A percentile compares a stretch with the other conserved stretches of the same genome.
These are phyloP conservation scores for Hypoxylon crocopeplum DNA, from an alignment of 495 filamentous ascomycete species.

Conservation along the genomic window DNA sequence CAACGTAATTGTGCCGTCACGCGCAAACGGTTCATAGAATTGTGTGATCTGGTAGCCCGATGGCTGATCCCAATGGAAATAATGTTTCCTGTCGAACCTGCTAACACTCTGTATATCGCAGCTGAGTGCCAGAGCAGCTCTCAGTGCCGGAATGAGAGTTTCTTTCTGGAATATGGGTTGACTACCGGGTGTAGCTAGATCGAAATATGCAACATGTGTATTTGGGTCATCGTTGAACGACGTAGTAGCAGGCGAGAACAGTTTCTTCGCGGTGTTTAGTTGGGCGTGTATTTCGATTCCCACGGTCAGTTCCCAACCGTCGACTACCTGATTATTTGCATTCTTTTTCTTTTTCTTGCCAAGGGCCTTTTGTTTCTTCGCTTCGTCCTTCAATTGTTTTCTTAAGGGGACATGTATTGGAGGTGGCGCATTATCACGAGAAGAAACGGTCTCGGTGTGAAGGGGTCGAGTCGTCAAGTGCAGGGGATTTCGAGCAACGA, in stretches of 20 bases:
- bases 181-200: slow-evolving; percentile 86
- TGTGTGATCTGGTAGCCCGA: slow-evolving; percentile 97
- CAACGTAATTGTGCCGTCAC: slow-evolving; percentile 73
- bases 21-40: slow-evolving; percentile 88
- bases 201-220: slow-evolving; percentile 84
- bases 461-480: slow-evolving; percentile 9
- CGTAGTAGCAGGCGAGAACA: slow-evolving; percentile 82
- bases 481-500: background rate
- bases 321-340: slow-evolving; percentile 57
- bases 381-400: slow-evolving; percentile 77
- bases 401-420: slow-evolving; percentile 61
- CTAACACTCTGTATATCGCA: slow-evolving; percentile 78
- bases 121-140: slow-evolving; percentile 83
- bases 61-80: slow-evolving; percentile 98
- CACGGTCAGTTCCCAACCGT: slow-evolving; percentile 87
- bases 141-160: slow-evolving; percentile 84
- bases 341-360: slow-evolving; percentile 51
- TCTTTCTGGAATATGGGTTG: slow-evolving; percentile 87
- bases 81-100: slow-evolving; percentile 94
- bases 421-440: slow-evolving; percentile 11
- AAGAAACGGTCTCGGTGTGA: slow-evolving; percentile 26
- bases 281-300: slow-evolving; percentile 98
- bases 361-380: slow-evolving; percentile 56
- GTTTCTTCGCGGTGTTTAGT: slow-evolving; percentile 81
- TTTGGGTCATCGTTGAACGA: slow-evolving; percentile 77